Conservation (phyloP, 202 grass and related monocot species). For the Setaria viridis region DNA sequence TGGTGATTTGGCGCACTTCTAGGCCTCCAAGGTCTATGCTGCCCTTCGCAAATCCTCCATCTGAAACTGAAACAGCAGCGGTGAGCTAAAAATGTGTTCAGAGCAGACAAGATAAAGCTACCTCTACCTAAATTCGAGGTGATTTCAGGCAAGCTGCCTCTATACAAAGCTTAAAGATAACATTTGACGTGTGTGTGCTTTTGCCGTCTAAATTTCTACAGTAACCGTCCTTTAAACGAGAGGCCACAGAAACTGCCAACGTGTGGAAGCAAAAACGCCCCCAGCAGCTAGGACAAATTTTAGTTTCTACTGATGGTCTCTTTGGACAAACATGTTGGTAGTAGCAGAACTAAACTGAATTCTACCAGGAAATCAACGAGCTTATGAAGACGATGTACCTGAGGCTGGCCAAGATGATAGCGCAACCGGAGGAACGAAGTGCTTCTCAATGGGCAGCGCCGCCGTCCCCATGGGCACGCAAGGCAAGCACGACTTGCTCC, state of each 20-base stretch:
- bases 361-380: background rate
- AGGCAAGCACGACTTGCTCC: background rate
- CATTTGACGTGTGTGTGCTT: too few relatives aligned
- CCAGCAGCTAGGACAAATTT: too few relatives aligned
- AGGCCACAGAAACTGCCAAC: too few relatives aligned
- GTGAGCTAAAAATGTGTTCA: background rate
- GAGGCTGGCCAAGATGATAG: conserved; percentile 57
- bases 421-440: conserved; percentile 55
- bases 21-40: conserved; percentile 70
- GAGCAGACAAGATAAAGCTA: background rate
- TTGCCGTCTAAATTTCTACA: too few relatives aligned
- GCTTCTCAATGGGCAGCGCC: conserved; percentile 54
- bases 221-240: too few relatives aligned
- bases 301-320: too few relatives aligned
- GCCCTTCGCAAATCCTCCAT: conserved; percentile 66
- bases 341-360: background rate
- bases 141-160: too few relatives aligned
- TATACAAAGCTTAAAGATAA: too few relatives aligned
- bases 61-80: conserved; percentile 42
- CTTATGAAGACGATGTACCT: conserved; percentile 44
- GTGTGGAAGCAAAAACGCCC: too few relatives aligned
- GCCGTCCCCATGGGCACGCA: conserved; percentile 38
- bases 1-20: conserved; percentile 57
- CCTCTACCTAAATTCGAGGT: too few relatives aligned
- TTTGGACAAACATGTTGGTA: background rate